Evolutionary conservation across 805 yeast genomes (phyloP).

Genomic region (Nakazawaea peltata): DNA sequence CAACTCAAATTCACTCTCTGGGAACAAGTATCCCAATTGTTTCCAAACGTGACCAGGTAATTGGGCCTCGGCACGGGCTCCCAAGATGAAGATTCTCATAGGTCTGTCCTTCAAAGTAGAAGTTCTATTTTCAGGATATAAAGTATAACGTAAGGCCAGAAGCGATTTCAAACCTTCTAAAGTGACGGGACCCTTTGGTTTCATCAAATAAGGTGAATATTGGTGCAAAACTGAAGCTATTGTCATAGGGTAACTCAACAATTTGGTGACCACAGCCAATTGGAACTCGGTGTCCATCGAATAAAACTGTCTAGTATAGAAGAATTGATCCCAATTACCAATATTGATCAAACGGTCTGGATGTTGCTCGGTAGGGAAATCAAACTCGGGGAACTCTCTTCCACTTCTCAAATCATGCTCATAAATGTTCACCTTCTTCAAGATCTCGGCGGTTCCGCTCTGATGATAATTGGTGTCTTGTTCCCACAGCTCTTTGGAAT

Average conservation of each 20-base stretch:
- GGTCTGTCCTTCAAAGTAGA: conserved; percentile 76
- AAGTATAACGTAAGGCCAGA: conserved; percentile 85
- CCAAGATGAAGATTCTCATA: conserved; percentile 79
- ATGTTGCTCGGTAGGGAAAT: conserved; percentile 78
- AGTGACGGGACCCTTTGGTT: conserved; percentile 82
- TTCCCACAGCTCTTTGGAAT: conserved; percentile 84
- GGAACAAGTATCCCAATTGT: conserved; percentile 80
- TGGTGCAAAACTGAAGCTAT: conserved; percentile 78
- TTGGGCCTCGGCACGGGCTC: conserved; percentile 90
- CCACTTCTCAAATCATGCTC: conserved; percentile 96
- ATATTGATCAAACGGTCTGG: conserved; percentile 70
- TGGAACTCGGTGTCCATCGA: conserved; percentile 98
- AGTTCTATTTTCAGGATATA: conserved; percentile 63
- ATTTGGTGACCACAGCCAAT: conserved; percentile 89
- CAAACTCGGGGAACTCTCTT: conserved; percentile 90
- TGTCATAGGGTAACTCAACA: conserved; percentile 88
- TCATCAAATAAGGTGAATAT: conserved; percentile 73
- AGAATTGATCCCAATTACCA: conserved; percentile 84
- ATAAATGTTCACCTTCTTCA: conserved; percentile 82
- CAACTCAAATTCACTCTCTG: conserved; percentile 72
- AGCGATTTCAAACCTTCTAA: conserved; percentile 89
- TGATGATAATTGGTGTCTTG: conserved; percentile 66
- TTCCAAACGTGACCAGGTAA: conserved; percentile 95
- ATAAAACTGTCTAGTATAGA: conserved; percentile 85
- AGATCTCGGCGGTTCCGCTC: conserved; percentile 55